Evolutionary conservation across 257 asterid species (phyloP).

Genomic region (Perilla frutescens): DNA sequence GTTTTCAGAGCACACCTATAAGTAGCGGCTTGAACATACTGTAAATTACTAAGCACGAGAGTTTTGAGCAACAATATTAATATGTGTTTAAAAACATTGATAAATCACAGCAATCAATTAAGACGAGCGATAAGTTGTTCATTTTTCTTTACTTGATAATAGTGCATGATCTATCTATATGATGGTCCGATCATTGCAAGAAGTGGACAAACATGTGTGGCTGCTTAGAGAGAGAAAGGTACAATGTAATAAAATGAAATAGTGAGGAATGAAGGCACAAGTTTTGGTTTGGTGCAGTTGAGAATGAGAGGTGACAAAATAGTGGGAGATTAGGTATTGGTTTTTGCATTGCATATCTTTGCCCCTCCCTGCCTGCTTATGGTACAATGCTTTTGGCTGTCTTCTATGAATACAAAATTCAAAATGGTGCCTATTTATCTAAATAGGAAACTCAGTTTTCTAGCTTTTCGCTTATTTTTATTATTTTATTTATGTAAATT

Average conservation of each 20-base stretch:
- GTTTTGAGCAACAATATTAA: no score
- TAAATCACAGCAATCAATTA: no score
- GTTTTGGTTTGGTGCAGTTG: slow-evolving; percentile 10
- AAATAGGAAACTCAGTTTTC: not conserved
- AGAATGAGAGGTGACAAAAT: slow-evolving; percentile 23
- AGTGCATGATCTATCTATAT: not conserved
- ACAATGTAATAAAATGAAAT: slow-evolving; percentile 18
- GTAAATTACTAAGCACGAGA: no score
- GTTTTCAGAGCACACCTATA: no score
- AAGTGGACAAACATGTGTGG: slow-evolving; percentile 25
- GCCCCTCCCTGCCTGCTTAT: not conserved
- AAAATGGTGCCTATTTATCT: not conserved
- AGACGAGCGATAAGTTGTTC: not conserved
- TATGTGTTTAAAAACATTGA: no score
- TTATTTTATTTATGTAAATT: not conserved
- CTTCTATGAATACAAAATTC: slow-evolving; percentile 23
- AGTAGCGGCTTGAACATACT: no score
- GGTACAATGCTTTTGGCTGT: slow-evolving; percentile 30
- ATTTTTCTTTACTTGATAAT: not conserved
- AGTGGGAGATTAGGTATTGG: slow-evolving; percentile 31
- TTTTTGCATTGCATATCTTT: not conserved
- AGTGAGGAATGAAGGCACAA: not conserved
- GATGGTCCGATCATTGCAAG: not conserved
- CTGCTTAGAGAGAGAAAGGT: not conserved
- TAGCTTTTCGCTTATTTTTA: not conserved